A percentile compares a stretch with the other conserved stretches of the same genome.
phyloP scores from a whole-genome alignment of 805 yeast genomes.

The Metschnikowia lunata region DNA sequence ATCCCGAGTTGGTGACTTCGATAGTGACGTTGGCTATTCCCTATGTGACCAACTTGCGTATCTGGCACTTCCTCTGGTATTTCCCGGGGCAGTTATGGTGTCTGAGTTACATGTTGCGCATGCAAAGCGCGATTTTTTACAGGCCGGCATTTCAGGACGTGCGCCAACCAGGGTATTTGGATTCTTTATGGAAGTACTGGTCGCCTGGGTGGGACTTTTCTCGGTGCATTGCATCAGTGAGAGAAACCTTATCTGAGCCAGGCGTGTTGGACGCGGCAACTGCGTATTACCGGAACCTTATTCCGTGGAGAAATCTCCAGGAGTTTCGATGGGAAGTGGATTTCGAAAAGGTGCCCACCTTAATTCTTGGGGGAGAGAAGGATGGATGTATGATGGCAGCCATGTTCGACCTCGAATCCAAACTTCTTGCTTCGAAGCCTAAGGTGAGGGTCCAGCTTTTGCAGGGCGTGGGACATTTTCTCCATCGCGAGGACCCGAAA shows the following conservation, averaged over 20 bases:
- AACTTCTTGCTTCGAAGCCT: slow-evolving; percentile 15
- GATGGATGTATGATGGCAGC: slow-evolving; percentile 37
- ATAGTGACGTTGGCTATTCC: slow-evolving; percentile 39
- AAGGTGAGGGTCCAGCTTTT: slow-evolving; percentile 24
- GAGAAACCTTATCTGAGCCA: slow-evolving; percentile 23
- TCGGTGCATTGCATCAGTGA: slow-evolving; percentile 25
- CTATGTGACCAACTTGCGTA: slow-evolving; percentile 24
- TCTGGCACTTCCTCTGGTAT: slow-evolving; percentile 26
- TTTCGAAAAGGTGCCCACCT: slow-evolving; percentile 33
- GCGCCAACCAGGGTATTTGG: slow-evolving; percentile 24
- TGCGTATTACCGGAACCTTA: slow-evolving; percentile 33
- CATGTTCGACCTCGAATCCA: slow-evolving; percentile 24
- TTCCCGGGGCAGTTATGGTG: slow-evolving; percentile 33
- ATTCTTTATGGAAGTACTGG: slow-evolving; percentile 34
- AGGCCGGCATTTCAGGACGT: slow-evolving; percentile 13
- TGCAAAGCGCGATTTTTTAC: slow-evolving; percentile 30
- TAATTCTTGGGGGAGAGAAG: slow-evolving; percentile 32
- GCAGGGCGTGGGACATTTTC: slow-evolving; percentile 33
- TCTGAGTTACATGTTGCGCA: slow-evolving; percentile 34
- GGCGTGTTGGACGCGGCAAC: slow-evolving; percentile 32
- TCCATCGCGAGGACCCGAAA: slow-evolving; percentile 37
- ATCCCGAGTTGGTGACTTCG: slow-evolving; percentile 32
- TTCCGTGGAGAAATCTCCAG: slow-evolving; percentile 15
- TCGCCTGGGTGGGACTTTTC: slow-evolving; percentile 36
- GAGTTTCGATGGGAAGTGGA: slow-evolving; percentile 25